Evolutionary conservation across 2,329 filamentous ascomycete species (phyloP), one percentile per base, ranked within the genome.

Genomic region (Podosphaera aphanis): DNA sequence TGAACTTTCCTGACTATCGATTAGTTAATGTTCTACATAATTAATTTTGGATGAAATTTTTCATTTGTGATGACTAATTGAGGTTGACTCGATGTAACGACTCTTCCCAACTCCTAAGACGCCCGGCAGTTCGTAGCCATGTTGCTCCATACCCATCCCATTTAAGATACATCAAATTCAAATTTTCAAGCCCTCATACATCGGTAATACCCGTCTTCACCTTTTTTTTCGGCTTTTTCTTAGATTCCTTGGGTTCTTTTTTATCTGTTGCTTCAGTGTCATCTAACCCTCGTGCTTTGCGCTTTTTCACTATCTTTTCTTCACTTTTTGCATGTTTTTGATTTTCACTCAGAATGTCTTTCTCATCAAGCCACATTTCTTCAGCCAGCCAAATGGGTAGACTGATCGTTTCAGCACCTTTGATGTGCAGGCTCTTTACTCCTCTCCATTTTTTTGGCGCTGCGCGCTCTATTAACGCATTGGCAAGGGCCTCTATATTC

Each of bases 311-410:
- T 48, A 52, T 60, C 49, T 58, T 57, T 48, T 61, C 29, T 13
- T 33, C 29, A 13, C 29, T 33, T 13, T 3, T 33, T 13, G 29
- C 3, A 33, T 6, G 10, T 33, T 13, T n/a, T 33, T 33, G 29
- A 6, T 29, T 29, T 33, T 33, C 29, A 33, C 4, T 4, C 31
- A 90, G 66, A 5, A 93, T 74, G 57, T 79, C 74, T 50, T 83
- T 77, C 49, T 75, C 70, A 49, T 90, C 82, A 15, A 79, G 63
- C 85, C 90, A 98, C 51, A 98, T 69, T 68, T 94, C 85, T 54
- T 85, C 79, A 3, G 88, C 82, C 59, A 93, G 66, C 83, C 85
- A 98, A 59, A 98, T 77, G n/a, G 90, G 90, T 57, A 98, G 69
- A 7, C 88, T 81, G 49, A 78, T 79, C 3, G 88, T 93, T 58